phyloP scores from a whole-genome alignment of 106 monocot species.

The Iris macrosiphon region DNA sequence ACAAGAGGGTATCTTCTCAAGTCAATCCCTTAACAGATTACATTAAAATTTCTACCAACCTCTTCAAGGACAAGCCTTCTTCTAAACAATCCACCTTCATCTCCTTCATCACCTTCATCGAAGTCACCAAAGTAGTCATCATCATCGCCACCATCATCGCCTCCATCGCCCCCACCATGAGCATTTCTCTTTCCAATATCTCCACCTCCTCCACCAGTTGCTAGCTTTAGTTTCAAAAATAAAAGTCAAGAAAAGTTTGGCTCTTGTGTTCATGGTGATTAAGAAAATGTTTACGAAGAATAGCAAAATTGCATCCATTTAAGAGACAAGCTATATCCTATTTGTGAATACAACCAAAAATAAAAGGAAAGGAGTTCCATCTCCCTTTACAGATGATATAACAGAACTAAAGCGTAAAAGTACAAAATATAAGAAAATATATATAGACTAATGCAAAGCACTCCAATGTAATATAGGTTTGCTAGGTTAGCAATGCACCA shows the following conservation, averaged over 20 bases:
- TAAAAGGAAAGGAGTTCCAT: no score
- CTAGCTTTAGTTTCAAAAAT: conserved; percentile 36
- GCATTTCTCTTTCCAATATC: conserved; percentile 94
- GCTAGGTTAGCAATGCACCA: no score
- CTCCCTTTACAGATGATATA: no score
- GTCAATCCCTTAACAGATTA: not conserved
- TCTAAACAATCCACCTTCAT: conserved; percentile 84
- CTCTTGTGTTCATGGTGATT: no score
- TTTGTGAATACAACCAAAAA: no score
- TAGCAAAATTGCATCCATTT: no score
- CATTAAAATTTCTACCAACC: conserved; percentile 31
- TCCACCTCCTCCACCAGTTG: conserved; percentile 92
- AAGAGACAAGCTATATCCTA: no score
- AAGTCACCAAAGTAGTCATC: conserved; percentile 99
- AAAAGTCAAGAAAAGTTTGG: not conserved
- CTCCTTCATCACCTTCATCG: conserved; percentile 96
- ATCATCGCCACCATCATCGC: conserved; percentile 98
- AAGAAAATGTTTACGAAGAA: no score
- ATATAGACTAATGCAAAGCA: no score
- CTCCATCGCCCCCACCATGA: conserved; percentile 98
- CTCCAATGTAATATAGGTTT: no score
- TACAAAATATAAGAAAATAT: no score
- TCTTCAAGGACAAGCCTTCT: conserved; percentile 77
- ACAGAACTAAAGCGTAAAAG: no score
- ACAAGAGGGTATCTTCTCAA: not conserved